Conservation (phyloP, 345 rosid species). For the Hibiscus mutabilis region DNA sequence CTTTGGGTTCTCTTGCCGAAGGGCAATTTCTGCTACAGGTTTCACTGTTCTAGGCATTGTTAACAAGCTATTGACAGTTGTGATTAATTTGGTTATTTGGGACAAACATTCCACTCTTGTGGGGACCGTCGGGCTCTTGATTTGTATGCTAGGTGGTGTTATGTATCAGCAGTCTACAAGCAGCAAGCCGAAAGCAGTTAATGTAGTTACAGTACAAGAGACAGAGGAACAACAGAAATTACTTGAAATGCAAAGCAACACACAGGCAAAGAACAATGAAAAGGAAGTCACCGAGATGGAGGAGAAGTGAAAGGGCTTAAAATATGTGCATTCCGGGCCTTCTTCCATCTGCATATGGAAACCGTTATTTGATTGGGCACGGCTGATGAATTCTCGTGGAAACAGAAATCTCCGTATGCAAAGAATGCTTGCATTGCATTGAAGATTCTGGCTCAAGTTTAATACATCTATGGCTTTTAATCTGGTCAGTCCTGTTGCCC, state of each 20-base stretch:
- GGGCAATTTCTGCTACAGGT: constrained; percentile 93
- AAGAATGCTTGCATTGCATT: not conserved
- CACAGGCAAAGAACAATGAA: constrained; percentile 20
- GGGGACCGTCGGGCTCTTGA: constrained; percentile 84
- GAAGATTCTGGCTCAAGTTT: constrained; percentile 1
- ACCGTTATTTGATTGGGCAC: not conserved
- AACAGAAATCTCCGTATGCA: not conserved
- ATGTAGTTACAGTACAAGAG: constrained; percentile 34
- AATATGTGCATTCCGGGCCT: not conserved
- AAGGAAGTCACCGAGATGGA: constrained; percentile 25
- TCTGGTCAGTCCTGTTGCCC: not conserved
- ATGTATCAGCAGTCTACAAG: constrained; percentile 84
- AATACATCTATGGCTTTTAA: not conserved
- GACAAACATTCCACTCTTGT: constrained; percentile 82
- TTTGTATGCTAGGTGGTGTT: constrained; percentile 87
- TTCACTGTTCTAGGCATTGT: constrained; percentile 96
- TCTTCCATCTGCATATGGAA: not conserved
- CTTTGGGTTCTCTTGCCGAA: constrained; percentile 93
- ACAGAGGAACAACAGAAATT: constrained; percentile 60
- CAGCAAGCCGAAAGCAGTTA: constrained; percentile 51
- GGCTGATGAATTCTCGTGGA: constrained; percentile 7
- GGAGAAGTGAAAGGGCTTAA: constrained; percentile 17
- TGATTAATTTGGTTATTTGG: constrained; percentile 81
- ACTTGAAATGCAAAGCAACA: constrained; percentile 62
- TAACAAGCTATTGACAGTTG: constrained; percentile 84